Evolutionary conservation across 495 filamentous ascomycete species (phyloP), one percentile per base, ranked within the genome.

Genomic region (Apiosordaria backusii): DNA sequence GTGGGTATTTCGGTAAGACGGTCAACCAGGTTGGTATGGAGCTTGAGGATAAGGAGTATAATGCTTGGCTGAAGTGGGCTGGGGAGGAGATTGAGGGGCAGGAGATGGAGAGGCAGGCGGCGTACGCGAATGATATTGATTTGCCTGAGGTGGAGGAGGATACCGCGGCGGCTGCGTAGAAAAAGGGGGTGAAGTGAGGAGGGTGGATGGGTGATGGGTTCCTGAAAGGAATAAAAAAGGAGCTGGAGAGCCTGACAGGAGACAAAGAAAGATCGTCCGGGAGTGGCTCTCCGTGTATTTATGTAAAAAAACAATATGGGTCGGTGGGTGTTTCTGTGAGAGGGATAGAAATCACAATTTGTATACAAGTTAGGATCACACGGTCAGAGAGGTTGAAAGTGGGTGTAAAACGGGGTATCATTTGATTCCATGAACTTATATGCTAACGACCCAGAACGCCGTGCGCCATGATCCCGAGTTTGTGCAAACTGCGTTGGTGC

Each of bases 51-150:
- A 75, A 83, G 71, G 79, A 85, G 53, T 93, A 85, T 73, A 90
- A 97, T 72, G 71, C 76, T 61, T 98, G 94, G 95, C 91, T 90
- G 84, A 77, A 70, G 50, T 96, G 91, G 90, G 95, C 95, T 22
- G 76, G 75, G 60, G 76, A 78, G 62, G 74, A 82, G 68, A 77
- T 80, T 62, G 55, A 71, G 6, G 73, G 75, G 62, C 75, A 84
- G 69, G 75, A 77, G 61, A 72, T 79, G 60, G 79, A 80, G 53
- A 77, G 78, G 59, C 74, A 75, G 62, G 80, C 85, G 66, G 84
- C 85, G 1, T 82, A 83, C 58, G 53, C 65, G n/a, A 66, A 64
- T 50, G 59, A 72, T 6, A 62, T 67, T 9, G 73, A 73, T 62
- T 59, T 35, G 6, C 26, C 67, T 18, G 72, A 65, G 59, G 70